Base-by-base conservation (phyloP, 305 asterid species). In the Fraxinus baroniana region DNA sequence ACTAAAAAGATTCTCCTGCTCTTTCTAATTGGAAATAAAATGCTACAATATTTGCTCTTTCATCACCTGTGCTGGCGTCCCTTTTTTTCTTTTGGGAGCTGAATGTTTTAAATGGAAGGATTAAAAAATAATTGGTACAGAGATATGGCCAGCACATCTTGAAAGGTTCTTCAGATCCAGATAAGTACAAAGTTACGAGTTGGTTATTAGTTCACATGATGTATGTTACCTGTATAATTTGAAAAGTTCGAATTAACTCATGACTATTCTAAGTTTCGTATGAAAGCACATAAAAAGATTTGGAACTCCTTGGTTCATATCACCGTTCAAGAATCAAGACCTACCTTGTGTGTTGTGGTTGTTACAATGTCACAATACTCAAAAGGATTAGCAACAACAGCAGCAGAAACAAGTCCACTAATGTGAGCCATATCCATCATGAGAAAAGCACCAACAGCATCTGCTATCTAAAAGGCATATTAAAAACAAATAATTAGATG, bases 401-500 rank as follows among this genome's bases (percentile, higher is more conserved):
- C 89, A 60, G 98, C 97, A 89, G 99, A 92, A 75, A 96, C 98
- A 75, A 96, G 97, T 68, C 99, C 99, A 49, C 98, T 96, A 66
- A 96, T 94, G 83, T 93, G 98, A 81, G 99, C 97, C 98, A 94
- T 95, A 84, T 95, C 99, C 94, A 94, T 95, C 99, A 96, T 96
- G 64, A 96, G 98, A 84, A 92, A 94, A 87, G 98, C 98, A 81
- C 98, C 98, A 70, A 91, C 94, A 83, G 91, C 76, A 88, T 96
- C 97, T 72, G 98, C 98, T 81, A 94, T 93, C 99, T 93, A 80
- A 86, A 85, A 72, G 60, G 79, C 26, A 55, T 26, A 79, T 36
- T 52, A 74, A 39, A 30, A 85, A 74, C 76, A 78, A 62, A 71
- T 1, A 60, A 85, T 82, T 78, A 78, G 84, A 76, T 26, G 24